A percentile compares a stretch with the other conserved stretches of the same genome.
These are phyloP conservation scores for Lodderomyces margitis DNA, from an alignment of 1,139 yeast species.

Conservation along the genomic window DNA sequence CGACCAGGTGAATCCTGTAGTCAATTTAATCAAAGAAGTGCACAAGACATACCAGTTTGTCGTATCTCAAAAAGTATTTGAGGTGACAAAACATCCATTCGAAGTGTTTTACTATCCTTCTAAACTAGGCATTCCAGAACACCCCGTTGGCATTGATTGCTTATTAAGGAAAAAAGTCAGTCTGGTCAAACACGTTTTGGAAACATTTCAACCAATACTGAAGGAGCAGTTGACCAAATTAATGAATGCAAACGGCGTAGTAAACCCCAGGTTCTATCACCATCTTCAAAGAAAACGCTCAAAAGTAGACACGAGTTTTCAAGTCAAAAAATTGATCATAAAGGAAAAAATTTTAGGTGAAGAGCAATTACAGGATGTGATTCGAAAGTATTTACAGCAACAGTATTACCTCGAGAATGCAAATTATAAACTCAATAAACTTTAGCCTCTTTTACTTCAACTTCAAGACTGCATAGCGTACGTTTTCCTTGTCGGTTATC, in stretches of 20 bases:
- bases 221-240: slow-evolving; percentile 17
- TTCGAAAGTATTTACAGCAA: slow-evolving; percentile 29
- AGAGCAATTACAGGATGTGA: slow-evolving; percentile 28
- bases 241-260: not conserved
- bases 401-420: slow-evolving; percentile 31
- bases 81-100: slow-evolving; percentile 26
- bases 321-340: slow-evolving; percentile 21
- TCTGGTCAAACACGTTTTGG: slow-evolving; percentile 21
- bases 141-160: slow-evolving; percentile 27
- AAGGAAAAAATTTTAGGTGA: slow-evolving; percentile 33
- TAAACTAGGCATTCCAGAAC: slow-evolving; percentile 32
- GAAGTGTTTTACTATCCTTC: slow-evolving; percentile 36
- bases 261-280: slow-evolving; percentile 28
- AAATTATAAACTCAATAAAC: slow-evolving; percentile 13
- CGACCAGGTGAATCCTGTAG: not conserved
- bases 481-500: slow-evolving; percentile 37
- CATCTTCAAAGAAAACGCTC: slow-evolving; percentile 24
- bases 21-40: slow-evolving; percentile 15
- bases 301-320: slow-evolving; percentile 11
- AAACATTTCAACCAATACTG: slow-evolving; percentile 23
- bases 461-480: slow-evolving; percentile 36
- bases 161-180: slow-evolving; percentile 25
- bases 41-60: slow-evolving; percentile 24
- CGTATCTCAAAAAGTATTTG: slow-evolving; percentile 19
- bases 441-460: slow-evolving; percentile 14